Evolutionary conservation across 495 filamentous ascomycete genomes (phyloP), one percentile per base, ranked within the genome.

Genomic region (Penicillium fimorum): DNA sequence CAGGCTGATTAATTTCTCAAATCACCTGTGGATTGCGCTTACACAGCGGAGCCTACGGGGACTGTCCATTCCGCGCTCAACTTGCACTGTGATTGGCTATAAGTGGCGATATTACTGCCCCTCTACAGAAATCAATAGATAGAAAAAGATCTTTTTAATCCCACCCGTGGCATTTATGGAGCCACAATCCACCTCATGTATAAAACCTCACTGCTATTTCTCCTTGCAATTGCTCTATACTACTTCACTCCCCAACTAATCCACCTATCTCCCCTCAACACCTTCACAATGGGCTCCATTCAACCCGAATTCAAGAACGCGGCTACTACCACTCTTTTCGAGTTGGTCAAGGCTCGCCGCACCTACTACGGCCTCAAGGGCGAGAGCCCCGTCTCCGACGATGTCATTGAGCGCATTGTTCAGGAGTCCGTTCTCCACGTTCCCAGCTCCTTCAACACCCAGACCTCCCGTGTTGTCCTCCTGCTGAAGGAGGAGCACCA

Each of bases 391-490:
- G 70, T 80, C 63, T 68, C 70, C 37, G 72, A 75, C 47, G 67
- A 68, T 33, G 60, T 62, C 63, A 71, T 75, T 53, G 61, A 75
- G 57, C 29, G 52, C 37, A 71, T 82, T 47, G 72, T 80, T 55
- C 46, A 65, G 42, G 59, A 75, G 47, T 66, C 76, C n/a, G 58
- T 82, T 43, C 74, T 77, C 22, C 70, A 76, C 53, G 67, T 73
- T 4, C 79, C 79, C 57, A 77, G 71, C 62, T 71, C 79, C 17
- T 82, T 80, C 71, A 80, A 82, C 68, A 78, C 75, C 55, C 79
- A 82, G 65, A 78, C 79, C 44, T 75, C 73, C 10, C 78, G 79
- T 24, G 53, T 75, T 11, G 72, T 79, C 12, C 64, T 82, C 4
- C 64, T 81, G 13, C 56, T 81, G 49, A 75, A 75, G 63, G 72